phyloP scores from a whole-genome alignment of 1,284 basidiomycete genomes.

The Cystobasidium pallidum region DNA sequence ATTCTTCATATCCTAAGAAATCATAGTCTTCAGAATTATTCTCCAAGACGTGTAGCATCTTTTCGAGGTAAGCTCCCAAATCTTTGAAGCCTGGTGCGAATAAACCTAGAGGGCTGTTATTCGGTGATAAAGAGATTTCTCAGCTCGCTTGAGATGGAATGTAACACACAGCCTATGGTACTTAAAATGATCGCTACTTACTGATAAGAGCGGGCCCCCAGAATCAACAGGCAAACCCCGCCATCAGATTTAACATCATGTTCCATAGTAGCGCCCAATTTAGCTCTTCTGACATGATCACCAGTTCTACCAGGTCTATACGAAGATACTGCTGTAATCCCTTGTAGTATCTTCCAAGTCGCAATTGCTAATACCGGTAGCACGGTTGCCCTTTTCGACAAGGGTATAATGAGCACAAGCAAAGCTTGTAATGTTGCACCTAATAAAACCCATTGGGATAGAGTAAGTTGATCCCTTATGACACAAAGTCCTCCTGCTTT shows the following conservation, averaged over 20 bases:
- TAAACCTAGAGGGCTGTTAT: conserved; percentile 19
- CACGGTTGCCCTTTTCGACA: background rate
- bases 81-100: conserved; percentile 26
- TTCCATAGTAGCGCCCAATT: conserved; percentile 24
- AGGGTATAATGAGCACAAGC: background rate
- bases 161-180: background rate
- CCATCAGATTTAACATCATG: conserved; percentile 38
- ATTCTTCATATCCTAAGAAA: conserved; percentile 22
- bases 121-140: background rate
- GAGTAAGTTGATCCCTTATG: conserved; percentile 7
- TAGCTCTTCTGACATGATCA: conserved; percentile 17
- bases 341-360: background rate
- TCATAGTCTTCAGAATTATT: conserved; percentile 16
- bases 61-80: background rate
- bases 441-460: conserved; percentile 6
- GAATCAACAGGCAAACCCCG: conserved; percentile 26
- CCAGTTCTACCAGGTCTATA: conserved; percentile 7
- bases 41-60: conserved; percentile 1
- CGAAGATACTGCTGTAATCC: background rate
- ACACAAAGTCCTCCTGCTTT: background rate
- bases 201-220: conserved; percentile 24
- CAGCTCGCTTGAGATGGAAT: too few species aligned
- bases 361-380: conserved; percentile 9
- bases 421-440: conserved; percentile 25
- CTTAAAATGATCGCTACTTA: background rate